A percentile compares a stretch with the other conserved stretches of the same genome.
Evolutionary conservation across 768 basidiomycete genomes (phyloP).

Genomic region (Tylopilus cervinicoccineus): DNA sequence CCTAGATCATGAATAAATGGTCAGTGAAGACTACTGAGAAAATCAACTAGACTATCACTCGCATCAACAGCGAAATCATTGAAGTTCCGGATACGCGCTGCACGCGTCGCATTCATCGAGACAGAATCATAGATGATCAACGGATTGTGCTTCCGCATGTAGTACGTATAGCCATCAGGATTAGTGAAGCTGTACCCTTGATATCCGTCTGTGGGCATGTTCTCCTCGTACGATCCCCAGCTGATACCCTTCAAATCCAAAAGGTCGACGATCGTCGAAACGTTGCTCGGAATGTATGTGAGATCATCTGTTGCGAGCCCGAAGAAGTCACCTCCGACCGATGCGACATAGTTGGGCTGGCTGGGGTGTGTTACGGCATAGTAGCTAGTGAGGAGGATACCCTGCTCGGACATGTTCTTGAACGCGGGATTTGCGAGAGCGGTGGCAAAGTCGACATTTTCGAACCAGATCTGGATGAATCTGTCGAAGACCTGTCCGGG

Average conservation of each 20-base stretch:
- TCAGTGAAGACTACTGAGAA: not conserved
- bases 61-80: not conserved
- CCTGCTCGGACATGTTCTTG: not conserved
- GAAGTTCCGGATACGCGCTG: not conserved
- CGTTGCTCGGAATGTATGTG: not conserved
- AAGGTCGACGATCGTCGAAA: not conserved
- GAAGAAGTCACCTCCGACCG: not conserved
- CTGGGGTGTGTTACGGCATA: not conserved
- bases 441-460: not conserved
- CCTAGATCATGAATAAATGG: slow-evolving; percentile 6
- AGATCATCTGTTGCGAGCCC: not conserved
- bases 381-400: not conserved
- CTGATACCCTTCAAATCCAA: not conserved
- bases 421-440: not conserved
- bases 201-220: not conserved
- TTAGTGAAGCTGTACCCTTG: not conserved
- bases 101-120: not conserved
- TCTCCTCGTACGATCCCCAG: not conserved
- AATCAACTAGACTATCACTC: not conserved
- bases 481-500: not conserved
- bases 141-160: not conserved
- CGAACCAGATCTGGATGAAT: not conserved
- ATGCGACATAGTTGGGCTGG: not conserved
- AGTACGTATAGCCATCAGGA: not conserved
- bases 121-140: not conserved